Conservation (phyloP, 78 protist genomes). For the Monosiga brevicollis region DNA sequence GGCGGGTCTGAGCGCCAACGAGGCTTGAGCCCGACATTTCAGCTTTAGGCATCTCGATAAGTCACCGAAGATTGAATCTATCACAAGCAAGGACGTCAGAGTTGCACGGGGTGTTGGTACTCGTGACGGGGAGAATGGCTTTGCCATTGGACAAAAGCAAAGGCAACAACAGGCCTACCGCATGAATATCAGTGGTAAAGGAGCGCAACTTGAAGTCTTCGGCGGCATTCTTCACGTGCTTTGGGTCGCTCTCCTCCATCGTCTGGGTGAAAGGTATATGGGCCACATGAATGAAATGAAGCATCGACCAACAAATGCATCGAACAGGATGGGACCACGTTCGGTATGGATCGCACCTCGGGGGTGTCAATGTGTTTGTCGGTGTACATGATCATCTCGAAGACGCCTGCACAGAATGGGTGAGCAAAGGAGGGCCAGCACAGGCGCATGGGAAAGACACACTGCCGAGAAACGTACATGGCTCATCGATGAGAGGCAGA, state of each 20-base stretch:
- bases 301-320: constrained; percentile 26
- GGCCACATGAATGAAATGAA: too few relatives aligned
- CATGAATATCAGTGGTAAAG: constrained; percentile 80
- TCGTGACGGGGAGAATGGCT: neutral
- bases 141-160: constrained; percentile 16
- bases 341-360: neutral
- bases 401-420: constrained; percentile 61
- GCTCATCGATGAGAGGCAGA: constrained; percentile 81
- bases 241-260: constrained; percentile 95
- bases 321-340: neutral
- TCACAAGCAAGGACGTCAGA: too few relatives aligned
- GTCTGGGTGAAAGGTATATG: constrained; percentile 8
- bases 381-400: constrained; percentile 94
- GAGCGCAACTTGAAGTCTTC: constrained; percentile 81
- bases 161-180: constrained; percentile 19
- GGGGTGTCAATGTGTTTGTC: constrained; percentile 44
- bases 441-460: neutral
- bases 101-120: too few relatives aligned
- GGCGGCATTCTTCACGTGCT: constrained; percentile 61
- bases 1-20: neutral
- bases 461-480: constrained; percentile 8
- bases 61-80: too few relatives aligned
- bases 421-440: neutral
- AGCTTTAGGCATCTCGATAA: too few relatives aligned
- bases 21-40: too few relatives aligned